Conservation (phyloP, 1,284 basidiomycete genomes). For the Veloporphyrellus conicus region DNA sequence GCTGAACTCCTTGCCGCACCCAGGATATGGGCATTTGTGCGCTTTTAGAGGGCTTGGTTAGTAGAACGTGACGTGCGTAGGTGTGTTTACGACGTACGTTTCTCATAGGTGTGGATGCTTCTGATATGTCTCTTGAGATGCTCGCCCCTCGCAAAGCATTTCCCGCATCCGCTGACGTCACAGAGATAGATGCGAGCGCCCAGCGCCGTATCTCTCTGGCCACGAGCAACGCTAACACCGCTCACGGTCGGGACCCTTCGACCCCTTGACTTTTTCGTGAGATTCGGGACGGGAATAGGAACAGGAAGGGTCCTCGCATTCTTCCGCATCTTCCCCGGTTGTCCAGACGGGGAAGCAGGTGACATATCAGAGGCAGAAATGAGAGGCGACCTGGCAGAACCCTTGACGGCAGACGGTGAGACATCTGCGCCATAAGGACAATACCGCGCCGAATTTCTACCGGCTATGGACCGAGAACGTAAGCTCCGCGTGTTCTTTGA, state of each 20-base stretch:
- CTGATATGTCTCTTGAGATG: conserved; percentile 64
- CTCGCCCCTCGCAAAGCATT: conserved; percentile 65
- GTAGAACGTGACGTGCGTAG: conserved; percentile 6
- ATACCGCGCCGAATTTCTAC: conserved; percentile 33
- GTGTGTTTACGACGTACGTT: conserved; percentile 43
- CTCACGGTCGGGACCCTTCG: conserved; percentile 62
- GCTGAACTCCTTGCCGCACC: conserved; percentile 79
- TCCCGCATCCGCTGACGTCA: conserved; percentile 70
- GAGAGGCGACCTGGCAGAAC: conserved; percentile 32
- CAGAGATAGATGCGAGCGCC: conserved; percentile 64
- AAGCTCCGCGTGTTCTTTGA: conserved; percentile 38
- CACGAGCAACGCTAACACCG: conserved; percentile 17
- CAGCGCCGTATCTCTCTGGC: conserved; percentile 34
- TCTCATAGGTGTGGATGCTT: conserved; percentile 65
- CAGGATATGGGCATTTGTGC: conserved; percentile 70
- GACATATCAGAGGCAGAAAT: conserved; percentile 28
- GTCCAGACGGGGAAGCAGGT: conserved; percentile 21
- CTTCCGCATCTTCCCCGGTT: conserved; percentile 34
- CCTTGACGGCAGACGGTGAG: conserved; percentile 32
- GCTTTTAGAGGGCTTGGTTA: conserved; percentile 41
- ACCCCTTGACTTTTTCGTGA: conserved; percentile 69
- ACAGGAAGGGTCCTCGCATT: conserved; percentile 44
- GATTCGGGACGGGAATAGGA: conserved; percentile 65
- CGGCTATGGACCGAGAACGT: conserved; percentile 35
- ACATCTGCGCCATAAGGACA: conserved; percentile 30